Evolutionary conservation across 805 yeast genomes (phyloP).

Genomic region (Wickerhamomyces strasburgensis): DNA sequence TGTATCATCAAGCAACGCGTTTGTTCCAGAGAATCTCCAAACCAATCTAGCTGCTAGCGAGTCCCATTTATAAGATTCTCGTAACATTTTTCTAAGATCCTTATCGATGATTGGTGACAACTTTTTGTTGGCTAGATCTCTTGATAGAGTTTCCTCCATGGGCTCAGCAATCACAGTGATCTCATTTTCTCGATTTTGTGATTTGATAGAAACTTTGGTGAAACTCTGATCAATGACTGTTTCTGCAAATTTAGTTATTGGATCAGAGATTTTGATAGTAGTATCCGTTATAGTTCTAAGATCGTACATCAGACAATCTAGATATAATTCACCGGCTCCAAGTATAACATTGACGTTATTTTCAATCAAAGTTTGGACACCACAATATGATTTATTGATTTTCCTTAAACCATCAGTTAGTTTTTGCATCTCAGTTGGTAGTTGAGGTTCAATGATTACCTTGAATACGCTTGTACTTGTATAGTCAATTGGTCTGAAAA

Average conservation of each 20-base stretch:
- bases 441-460: constrained; percentile 75
- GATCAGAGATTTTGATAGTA: constrained; percentile 79
- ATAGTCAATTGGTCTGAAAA: constrained; percentile 39
- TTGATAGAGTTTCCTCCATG: constrained; percentile 46
- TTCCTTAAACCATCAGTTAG: constrained; percentile 65
- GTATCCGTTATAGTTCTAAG: constrained; percentile 55
- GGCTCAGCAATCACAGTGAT: constrained; percentile 79
- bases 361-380: constrained; percentile 66
- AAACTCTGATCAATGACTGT: constrained; percentile 63
- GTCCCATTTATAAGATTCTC: constrained; percentile 71
- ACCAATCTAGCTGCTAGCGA: constrained; percentile 74
- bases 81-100: constrained; percentile 48
- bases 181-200: constrained; percentile 48
- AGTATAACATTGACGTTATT: constrained; percentile 79
- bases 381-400: constrained; percentile 58
- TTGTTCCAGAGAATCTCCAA: constrained; percentile 64
- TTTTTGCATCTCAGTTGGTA: constrained; percentile 73
- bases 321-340: constrained; percentile 83
- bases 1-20: constrained; percentile 64
- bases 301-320: constrained; percentile 81
- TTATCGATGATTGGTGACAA: constrained; percentile 29
- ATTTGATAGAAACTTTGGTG: constrained; percentile 57
- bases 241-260: constrained; percentile 75
- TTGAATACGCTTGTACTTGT: constrained; percentile 61
- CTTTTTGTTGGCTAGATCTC: constrained; percentile 50